Evolutionary conservation across 2,329 filamentous ascomycete species (phyloP).

Genomic region (Pseudogymnoascus sp.): DNA sequence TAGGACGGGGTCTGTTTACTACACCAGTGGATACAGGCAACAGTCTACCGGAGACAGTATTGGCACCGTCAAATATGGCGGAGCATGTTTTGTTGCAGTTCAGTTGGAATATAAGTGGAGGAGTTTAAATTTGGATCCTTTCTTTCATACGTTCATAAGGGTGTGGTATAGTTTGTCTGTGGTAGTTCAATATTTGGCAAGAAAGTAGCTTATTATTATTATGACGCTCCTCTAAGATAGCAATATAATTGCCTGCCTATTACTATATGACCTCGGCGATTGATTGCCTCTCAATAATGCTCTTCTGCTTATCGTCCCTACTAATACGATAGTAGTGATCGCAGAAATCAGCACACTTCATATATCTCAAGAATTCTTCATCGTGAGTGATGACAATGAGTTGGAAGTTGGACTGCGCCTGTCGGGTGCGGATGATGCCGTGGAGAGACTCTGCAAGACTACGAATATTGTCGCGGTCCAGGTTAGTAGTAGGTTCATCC

Average conservation of each 20-base stretch:
- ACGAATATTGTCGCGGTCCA: constrained; percentile 90
- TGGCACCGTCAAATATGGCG: not conserved
- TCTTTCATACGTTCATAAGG: not conserved
- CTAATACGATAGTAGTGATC: constrained; percentile 86
- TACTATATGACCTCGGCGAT: constrained; percentile 17
- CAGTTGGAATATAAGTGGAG: not conserved
- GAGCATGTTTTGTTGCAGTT: not conserved
- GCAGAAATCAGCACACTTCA: constrained; percentile 89
- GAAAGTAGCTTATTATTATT: not conserved
- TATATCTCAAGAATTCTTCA: constrained; percentile 86
- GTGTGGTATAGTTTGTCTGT: not conserved
- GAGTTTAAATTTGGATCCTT: not conserved
- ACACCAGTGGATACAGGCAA: too few relatives aligned
- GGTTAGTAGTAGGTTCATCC: constrained; percentile 94
- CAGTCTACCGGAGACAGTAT: not conserved
- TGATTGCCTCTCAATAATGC: constrained; percentile 62
- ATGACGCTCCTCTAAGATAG: not conserved
- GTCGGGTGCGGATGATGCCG: constrained; percentile 74
- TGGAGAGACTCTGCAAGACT: constrained; percentile 78
- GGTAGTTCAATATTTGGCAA: not conserved
- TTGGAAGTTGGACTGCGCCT: constrained; percentile 90
- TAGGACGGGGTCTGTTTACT: not conserved
- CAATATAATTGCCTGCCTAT: not conserved
- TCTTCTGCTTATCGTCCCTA: constrained; percentile 77
- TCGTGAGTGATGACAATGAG: constrained; percentile 98